Percentiles rank a stretch among this genome's conserved stretches.
Conservation (phyloP, 2,329 filamentous ascomycete species). For the Rasamsonia emersonii region DNA sequence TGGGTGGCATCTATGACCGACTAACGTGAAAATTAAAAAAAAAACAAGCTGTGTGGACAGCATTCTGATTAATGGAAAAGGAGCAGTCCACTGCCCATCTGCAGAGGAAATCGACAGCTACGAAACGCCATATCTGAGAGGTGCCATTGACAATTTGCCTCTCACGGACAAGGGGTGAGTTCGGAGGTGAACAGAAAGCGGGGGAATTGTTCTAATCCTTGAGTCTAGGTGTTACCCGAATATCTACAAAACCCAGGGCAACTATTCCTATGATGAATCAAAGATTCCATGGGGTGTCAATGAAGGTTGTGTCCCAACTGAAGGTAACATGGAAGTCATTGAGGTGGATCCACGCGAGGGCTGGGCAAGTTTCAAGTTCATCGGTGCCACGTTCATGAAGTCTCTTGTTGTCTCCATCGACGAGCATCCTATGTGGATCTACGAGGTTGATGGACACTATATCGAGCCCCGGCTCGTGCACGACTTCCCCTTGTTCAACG, state of each 20-base stretch:
- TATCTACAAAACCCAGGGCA: conserved; percentile 7
- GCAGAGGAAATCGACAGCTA: conserved; percentile 9
- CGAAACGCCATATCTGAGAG: conserved; percentile 12
- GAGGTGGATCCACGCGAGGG: conserved; percentile 22
- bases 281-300: conserved; percentile 8
- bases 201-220: too few species aligned
- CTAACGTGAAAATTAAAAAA: too few species aligned
- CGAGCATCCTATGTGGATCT: conserved; percentile 36
- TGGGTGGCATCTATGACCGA: too few species aligned
- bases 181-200: too few species aligned
- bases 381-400: conserved; percentile 25
- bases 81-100: conserved; percentile 13
- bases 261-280: conserved; percentile 7
- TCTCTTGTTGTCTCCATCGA: conserved; percentile 34
- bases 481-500: conserved; percentile 23
- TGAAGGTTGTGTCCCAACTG: conserved; percentile 12
- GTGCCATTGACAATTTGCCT: conserved; percentile 4
- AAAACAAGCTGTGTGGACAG: conserved; percentile 54
- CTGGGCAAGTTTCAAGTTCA: conserved; percentile 32
- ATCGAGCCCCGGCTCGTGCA: conserved; percentile 32
- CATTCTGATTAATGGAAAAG: conserved; percentile 54
- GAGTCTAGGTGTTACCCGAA: conserved; percentile 5
- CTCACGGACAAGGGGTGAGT: conserved; percentile 13
- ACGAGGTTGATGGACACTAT: conserved; percentile 36
- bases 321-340: conserved; percentile 19